Conservation (phyloP, 2,329 filamentous ascomycete species). For the Trichoderma sp. region DNA sequence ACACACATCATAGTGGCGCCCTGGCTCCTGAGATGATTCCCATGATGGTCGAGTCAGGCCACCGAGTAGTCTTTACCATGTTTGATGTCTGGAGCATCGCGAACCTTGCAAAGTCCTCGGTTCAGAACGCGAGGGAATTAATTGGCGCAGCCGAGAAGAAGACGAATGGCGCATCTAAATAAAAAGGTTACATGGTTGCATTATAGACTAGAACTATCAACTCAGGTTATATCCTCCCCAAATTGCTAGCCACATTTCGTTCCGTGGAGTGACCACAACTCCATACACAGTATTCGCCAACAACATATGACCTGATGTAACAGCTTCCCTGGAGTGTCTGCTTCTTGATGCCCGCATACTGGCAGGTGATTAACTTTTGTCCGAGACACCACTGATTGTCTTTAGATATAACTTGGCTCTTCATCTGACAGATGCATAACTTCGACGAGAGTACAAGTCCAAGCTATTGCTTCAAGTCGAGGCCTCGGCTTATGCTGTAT, state of each 20-base stretch:
- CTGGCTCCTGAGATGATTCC: constrained; percentile 6
- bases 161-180: not conserved
- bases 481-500: no score
- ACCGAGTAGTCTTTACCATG: constrained; percentile 13
- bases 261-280: not conserved
- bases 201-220: not conserved
- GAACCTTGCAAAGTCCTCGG: not conserved
- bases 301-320: not conserved
- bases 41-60: constrained; percentile 9
- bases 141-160: not conserved
- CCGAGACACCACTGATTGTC: not conserved
- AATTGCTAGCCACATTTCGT: not conserved
- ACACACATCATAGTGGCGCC: not conserved
- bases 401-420: not conserved
- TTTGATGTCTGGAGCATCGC: constrained; percentile 21
- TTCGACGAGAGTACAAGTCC: no score
- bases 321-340: not conserved
- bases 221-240: not conserved
- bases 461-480: no score
- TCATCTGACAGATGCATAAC: no score
- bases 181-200: not conserved
- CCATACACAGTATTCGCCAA: not conserved
- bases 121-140: not conserved
- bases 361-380: not conserved
- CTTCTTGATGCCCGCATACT: not conserved